Conservation (phyloP, 2,329 filamentous ascomycete genomes). For the Scolecobasidium constrictum region DNA sequence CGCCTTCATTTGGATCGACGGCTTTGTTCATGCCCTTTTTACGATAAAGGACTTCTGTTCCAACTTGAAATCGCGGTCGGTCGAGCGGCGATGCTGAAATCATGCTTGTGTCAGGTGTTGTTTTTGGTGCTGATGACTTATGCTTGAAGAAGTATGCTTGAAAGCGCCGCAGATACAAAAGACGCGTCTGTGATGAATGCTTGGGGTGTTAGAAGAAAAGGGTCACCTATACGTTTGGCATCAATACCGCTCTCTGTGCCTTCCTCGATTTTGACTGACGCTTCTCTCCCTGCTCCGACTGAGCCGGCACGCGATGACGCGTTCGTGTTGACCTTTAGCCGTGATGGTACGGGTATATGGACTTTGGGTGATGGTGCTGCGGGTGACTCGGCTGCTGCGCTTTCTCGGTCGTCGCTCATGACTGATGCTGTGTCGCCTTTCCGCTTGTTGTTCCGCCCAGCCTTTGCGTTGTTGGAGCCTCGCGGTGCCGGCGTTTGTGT, state of each 20-base stretch:
- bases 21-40: conserved; percentile 21
- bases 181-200: conserved; percentile 1
- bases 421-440: conserved; percentile 17
- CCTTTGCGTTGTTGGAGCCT: conserved; percentile 23
- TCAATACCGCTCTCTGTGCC: conserved; percentile 31
- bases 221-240: conserved; percentile 27
- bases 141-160: background rate
- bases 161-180: background rate
- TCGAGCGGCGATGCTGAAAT: conserved; percentile 1
- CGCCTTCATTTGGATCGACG: conserved; percentile 27
- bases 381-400: conserved; percentile 26
- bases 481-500: conserved; percentile 22
- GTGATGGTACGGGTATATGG: conserved; percentile 7
- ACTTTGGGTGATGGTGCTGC: conserved; percentile 12
- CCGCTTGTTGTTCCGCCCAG: conserved; percentile 12
- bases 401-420: conserved; percentile 12
- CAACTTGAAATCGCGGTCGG: conserved; percentile 15
- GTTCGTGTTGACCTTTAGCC: conserved; percentile 9
- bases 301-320: conserved; percentile 22
- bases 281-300: conserved; percentile 34
- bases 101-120: background rate
- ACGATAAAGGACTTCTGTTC: conserved; percentile 40
- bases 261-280: conserved; percentile 41
- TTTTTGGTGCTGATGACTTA: background rate
- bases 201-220: conserved; percentile 1